Evolutionary conservation across 192 early-diverging fungal species (phyloP), one percentile per base, ranked within the genome.

Genomic region (Coemansia aciculifera): DNA sequence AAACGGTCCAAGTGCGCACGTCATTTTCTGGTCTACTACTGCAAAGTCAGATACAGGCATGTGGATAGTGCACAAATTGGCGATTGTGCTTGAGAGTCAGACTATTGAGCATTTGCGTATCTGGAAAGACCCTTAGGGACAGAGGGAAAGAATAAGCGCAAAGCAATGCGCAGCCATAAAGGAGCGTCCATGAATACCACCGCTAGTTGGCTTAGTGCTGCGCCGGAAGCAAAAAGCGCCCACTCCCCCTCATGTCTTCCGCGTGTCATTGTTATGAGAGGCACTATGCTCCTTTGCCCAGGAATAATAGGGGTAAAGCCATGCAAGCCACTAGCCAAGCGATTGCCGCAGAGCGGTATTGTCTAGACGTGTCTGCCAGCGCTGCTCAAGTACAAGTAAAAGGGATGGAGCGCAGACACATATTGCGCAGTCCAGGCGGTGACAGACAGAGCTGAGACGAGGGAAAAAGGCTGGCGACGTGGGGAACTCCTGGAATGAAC

Each of bases 281-380:
- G 27, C 29, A 31, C 31, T 56, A 56, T 31, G 52, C 52, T 46
- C n/a, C 54, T 31, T 57, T 57, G 54, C 15, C 31, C 54, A 57
- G 54, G 15, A 31, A 57, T 54, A 31, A 54, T 31, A 57, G 31
- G 31, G 54, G 54, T 29, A 57, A 57, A 32, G 29, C 54, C 54
- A 57, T 57, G 54, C 54, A 57, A 57, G 54, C 54, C 54, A 57
- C 54, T 6, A 1, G 31, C 54, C 54, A 57, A 57, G 54, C 54
- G 23, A 49, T 49, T 49, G 46, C 46, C 46, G 46, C 54, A 29
- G 13, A 31, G 29, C 13, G 54, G 54, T 32, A 57, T 57, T 57
- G 54, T 57, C 54, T 34, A 17, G 54, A 17, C 0, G 31, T 34
- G 54, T 19, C 48, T 49, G 44, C 44, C 44, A 48, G 15, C 44